These are phyloP conservation scores for Lipomyces kockii DNA, from an alignment of 805 yeast genomes.

Conservation along the genomic window DNA sequence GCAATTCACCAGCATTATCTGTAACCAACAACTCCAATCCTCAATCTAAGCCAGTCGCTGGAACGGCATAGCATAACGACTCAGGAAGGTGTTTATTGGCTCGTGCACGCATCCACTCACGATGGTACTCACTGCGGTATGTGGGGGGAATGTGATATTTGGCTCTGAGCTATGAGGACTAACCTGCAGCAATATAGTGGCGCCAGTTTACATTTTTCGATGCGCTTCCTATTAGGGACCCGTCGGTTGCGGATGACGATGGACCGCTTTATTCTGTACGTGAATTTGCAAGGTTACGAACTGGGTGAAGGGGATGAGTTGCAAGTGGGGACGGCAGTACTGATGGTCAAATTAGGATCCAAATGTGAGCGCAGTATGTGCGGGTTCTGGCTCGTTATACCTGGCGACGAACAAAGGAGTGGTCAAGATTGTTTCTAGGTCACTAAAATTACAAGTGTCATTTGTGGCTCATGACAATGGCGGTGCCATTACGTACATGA, in stretches of 20 bases:
- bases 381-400: conserved; percentile 61
- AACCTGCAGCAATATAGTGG: conserved; percentile 50
- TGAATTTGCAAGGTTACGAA: background rate
- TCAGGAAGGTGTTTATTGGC: background rate
- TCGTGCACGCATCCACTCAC: background rate
- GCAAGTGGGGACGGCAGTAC: conserved; percentile 3
- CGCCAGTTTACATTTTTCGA: conserved; percentile 88
- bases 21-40: background rate
- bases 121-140: conserved; percentile 24
- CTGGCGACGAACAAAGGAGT: conserved; percentile 60
- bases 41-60: background rate
- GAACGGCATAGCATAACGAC: background rate
- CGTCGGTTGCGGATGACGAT: conserved; percentile 60
- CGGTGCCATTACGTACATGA: conserved; percentile 64
- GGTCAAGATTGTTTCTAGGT: conserved; percentile 61
- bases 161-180: background rate
- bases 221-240: conserved; percentile 81
- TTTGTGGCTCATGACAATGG: conserved; percentile 71
- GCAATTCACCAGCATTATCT: background rate
- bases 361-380: conserved; percentile 63
- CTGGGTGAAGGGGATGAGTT: background rate
- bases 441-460: conserved; percentile 53
- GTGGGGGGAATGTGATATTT: background rate
- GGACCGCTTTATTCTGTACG: conserved; percentile 67
- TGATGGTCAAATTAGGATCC: conserved; percentile 54